A percentile compares a stretch with the other conserved stretches of the same genome.
Evolutionary conservation across 768 basidiomycete species (phyloP).

Genomic region (Tulasnella sp.): DNA sequence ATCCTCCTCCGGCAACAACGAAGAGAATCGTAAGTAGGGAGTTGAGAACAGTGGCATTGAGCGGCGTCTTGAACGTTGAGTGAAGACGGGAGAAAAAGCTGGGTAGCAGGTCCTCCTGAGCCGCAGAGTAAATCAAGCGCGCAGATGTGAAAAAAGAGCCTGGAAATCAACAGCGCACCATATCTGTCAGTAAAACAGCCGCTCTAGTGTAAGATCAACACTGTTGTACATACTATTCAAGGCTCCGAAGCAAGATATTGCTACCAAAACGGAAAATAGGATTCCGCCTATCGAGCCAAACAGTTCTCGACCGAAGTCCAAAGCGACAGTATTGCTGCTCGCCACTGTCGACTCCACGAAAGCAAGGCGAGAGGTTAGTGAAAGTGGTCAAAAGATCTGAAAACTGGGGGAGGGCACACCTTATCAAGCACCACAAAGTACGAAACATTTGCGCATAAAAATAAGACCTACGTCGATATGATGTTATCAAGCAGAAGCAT

Average conservation of each 20-base stretch:
- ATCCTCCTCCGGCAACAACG: slow-evolving; percentile 80
- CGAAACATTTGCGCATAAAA: slow-evolving; percentile 71
- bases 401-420: slow-evolving; percentile 29
- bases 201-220: slow-evolving; percentile 11
- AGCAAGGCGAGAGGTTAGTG: slow-evolving; percentile 1
- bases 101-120: slow-evolving; percentile 80
- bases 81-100: slow-evolving; percentile 72
- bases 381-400: not conserved
- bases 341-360: slow-evolving; percentile 38
- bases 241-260: slow-evolving; percentile 91
- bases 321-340: slow-evolving; percentile 75
- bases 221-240: slow-evolving; percentile 54
- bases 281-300: slow-evolving; percentile 82
- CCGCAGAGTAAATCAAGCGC: slow-evolving; percentile 82
- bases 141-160: slow-evolving; percentile 65
- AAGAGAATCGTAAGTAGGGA: slow-evolving; percentile 63
- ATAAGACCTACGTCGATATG: slow-evolving; percentile 46
- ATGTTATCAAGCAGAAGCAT: too few species aligned
- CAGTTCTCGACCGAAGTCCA: slow-evolving; percentile 83
- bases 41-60: slow-evolving; percentile 81
- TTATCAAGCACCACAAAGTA: slow-evolving; percentile 92
- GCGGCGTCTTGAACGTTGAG: slow-evolving; percentile 63
- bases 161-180: slow-evolving; percentile 21
- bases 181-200: slow-evolving; percentile 10
- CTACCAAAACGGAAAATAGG: slow-evolving; percentile 83